Percentiles rank a stretch among this genome's conserved stretches.
These are phyloP conservation scores for Corinectria fuckeliana DNA, from an alignment of 2,329 filamentous ascomycete species.

Conservation along the genomic window DNA sequence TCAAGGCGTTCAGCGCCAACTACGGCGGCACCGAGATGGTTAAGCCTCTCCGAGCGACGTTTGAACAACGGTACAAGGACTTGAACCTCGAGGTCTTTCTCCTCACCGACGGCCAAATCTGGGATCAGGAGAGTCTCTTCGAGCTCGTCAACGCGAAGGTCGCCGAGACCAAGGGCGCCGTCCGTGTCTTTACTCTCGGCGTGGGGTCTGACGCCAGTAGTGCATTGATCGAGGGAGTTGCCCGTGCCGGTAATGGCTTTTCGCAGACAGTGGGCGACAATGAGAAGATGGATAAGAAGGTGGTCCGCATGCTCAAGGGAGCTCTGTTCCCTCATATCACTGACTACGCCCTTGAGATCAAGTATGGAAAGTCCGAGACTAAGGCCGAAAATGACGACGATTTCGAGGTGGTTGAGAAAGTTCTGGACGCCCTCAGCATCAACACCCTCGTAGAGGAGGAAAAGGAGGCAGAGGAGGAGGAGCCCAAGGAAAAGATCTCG, in stretches of 20 bases:
- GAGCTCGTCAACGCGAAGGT: slow-evolving; percentile 52
- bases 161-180: slow-evolving; percentile 46
- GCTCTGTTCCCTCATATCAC: slow-evolving; percentile 70
- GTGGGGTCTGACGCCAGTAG: slow-evolving; percentile 59
- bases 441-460: slow-evolving; percentile 32
- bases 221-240: slow-evolving; percentile 60
- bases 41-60: slow-evolving; percentile 50
- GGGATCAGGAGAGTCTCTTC: slow-evolving; percentile 53
- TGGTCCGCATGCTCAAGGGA: slow-evolving; percentile 77
- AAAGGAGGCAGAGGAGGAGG: slow-evolving; percentile 14
- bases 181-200: slow-evolving; percentile 62
- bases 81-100: slow-evolving; percentile 61
- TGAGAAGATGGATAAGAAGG: slow-evolving; percentile 72
- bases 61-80: slow-evolving; percentile 51
- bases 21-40: slow-evolving; percentile 63
- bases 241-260: slow-evolving; percentile 62
- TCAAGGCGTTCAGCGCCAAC: slow-evolving; percentile 51
- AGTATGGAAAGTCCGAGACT: slow-evolving; percentile 51
- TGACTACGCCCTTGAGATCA: slow-evolving; percentile 69
- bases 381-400: slow-evolving; percentile 50
- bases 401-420: slow-evolving; percentile 68
- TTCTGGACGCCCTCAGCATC: slow-evolving; percentile 55
- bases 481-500: slow-evolving; percentile 53
- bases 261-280: slow-evolving; percentile 65
- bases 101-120: slow-evolving; percentile 64